Base-by-base conservation (phyloP, 163 green algal species). In the Scenedesmus sp. region DNA sequence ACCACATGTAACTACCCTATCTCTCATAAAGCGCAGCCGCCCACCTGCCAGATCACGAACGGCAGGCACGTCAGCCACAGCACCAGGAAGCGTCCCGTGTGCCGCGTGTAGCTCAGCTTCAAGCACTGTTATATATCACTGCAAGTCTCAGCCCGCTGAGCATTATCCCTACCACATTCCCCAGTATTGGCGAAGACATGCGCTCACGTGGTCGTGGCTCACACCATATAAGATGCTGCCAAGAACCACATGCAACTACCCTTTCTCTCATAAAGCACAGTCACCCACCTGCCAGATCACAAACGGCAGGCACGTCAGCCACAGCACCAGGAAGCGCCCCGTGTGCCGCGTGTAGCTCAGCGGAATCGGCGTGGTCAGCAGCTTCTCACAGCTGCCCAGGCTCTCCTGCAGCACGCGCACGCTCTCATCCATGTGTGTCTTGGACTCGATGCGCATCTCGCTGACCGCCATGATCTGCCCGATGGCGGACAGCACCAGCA, bases 81-180 rank as follows among this genome's bases (percentile, higher is more conserved):
- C 34, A 96, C 88, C 23, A 96, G 91, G 79, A 93, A 95, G 79
- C 94, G 92, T 4, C 82, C 87, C 7, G 93, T 95, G 82, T 96
- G 94, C 46, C 88, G 23, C 1, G 88, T 88, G 62, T 92, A 92
- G 15, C 26, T 74, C 15, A 92, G 9, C 18, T 46, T 46, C 34
- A 46, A 46, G 34, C 34, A 46, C 34, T 46, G 34, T 46, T 46
- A 46, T 46, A 46, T 46, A 46, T 46, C 34, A 23, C 34, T 46
- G 34, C 34, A 46, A 46, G 34, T 46, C 34, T 46, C 34, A 46
- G 34, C 34, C 34, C 34, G 34, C 34, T 46, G 34, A 46, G 34
- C 34, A 46, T 46, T 46, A 46, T 46, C 34, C 34, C 34, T 70
- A 70, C 62, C 10, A 12, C 1, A 70, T 15, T 15, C 13, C 62